Conservation (phyloP, 23 red algal genomes). For the Gracilariopsis chorda region DNA sequence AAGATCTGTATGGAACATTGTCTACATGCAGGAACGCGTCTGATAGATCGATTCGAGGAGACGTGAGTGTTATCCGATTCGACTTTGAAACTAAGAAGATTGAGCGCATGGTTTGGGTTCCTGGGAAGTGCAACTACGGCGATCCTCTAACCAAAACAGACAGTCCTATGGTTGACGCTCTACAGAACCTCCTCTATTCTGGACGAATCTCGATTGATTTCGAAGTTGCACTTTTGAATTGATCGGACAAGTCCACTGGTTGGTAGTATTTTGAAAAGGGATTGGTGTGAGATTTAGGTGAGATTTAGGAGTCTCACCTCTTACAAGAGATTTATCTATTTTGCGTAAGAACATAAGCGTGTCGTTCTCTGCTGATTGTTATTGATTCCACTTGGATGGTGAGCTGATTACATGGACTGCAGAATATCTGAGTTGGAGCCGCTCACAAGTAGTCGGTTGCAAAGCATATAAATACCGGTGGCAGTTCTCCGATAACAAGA, state of each 20-base stretch:
- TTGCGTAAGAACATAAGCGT: too few relatives aligned
- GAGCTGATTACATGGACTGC: too few relatives aligned
- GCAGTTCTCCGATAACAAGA: too few relatives aligned
- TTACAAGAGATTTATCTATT: too few relatives aligned
- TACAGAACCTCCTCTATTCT: neutral
- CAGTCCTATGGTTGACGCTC: neutral
- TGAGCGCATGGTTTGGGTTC: constrained; percentile 29
- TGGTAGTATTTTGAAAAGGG: neutral
- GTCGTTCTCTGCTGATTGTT: too few relatives aligned
- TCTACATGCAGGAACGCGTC: constrained; percentile 19
- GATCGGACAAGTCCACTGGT: neutral
- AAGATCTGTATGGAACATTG: neutral
- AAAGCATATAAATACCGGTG: too few relatives aligned
- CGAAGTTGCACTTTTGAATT: neutral
- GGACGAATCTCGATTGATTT: neutral
- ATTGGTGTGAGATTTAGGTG: neutral
- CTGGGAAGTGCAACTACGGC: constrained; percentile 8
- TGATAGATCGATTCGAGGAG: constrained; percentile 5
- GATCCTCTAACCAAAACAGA: constrained; percentile 45
- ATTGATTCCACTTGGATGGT: too few relatives aligned
- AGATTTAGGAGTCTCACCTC: too few relatives aligned
- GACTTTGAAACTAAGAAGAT: constrained; percentile 20
- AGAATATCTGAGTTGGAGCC: too few relatives aligned
- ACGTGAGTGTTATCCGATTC: too few relatives aligned
- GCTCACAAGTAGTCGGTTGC: too few relatives aligned